Percentiles rank a stretch among this genome's conserved stretches.
Conservation (phyloP, 176 grass and related monocot species). For the Bothriochloa decipiens region DNA sequence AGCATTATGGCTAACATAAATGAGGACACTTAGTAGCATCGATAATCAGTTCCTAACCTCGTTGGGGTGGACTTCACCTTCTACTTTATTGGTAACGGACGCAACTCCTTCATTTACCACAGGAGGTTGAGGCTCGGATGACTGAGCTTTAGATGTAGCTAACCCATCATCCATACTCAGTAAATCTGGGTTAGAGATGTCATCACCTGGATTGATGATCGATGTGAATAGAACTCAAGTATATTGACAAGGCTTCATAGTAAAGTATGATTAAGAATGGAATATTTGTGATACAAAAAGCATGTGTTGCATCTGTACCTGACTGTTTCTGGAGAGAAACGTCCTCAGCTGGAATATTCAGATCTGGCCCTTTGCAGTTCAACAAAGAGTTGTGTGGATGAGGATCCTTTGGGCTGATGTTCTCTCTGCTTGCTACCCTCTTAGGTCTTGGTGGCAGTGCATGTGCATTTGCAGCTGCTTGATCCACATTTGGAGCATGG, state of each 20-base stretch:
- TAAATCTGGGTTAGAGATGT: slow-evolving; percentile 66
- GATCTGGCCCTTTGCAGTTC: slow-evolving; percentile 74
- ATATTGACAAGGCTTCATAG: slow-evolving; percentile 10
- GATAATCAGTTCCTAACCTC: slow-evolving; percentile 60
- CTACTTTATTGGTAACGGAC: slow-evolving; percentile 50
- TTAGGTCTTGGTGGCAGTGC: slow-evolving; percentile 78
- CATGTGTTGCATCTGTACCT: slow-evolving; percentile 47
- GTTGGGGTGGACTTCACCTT: slow-evolving; percentile 46
- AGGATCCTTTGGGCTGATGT: slow-evolving; percentile 64
- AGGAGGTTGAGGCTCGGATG: slow-evolving; percentile 57
- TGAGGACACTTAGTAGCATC: slow-evolving; percentile 2
- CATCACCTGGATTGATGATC: slow-evolving; percentile 65
- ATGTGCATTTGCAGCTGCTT: slow-evolving; percentile 47
- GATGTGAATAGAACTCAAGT: slow-evolving; percentile 25
- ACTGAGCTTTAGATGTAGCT: slow-evolving; percentile 42
- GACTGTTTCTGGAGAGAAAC: slow-evolving; percentile 36
- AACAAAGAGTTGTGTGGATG: slow-evolving; percentile 46
- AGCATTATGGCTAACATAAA: slow-evolving; percentile 41
- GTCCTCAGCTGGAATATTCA: slow-evolving; percentile 67
- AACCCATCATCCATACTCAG: slow-evolving; percentile 57
- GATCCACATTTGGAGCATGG: slow-evolving; percentile 54
- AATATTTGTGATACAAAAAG: slow-evolving; percentile 66
- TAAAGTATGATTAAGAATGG: slow-evolving; percentile 25
- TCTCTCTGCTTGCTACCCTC: slow-evolving; percentile 75
- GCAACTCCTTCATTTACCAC: slow-evolving; percentile 47